Evolutionary conservation across 352 stramenopile genomes (phyloP), one percentile per base, ranked within the genome.

Genomic region (Elongisporangium senticosum): DNA sequence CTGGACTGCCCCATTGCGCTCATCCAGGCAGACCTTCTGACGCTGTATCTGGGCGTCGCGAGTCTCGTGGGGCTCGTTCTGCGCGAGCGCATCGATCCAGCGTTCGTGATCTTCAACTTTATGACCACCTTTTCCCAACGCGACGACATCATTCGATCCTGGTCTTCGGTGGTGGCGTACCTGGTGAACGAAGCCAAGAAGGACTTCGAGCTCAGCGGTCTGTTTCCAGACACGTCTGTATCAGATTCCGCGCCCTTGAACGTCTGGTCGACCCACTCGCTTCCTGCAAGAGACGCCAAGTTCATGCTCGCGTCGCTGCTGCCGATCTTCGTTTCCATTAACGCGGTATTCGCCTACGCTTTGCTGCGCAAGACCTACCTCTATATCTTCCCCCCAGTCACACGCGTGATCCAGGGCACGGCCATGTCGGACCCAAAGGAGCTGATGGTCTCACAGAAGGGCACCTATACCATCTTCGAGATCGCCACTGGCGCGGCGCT

Each of bases 11-110:
- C 10, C 33, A 10, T 43, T 4, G 13, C 8, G 11, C 7, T 43
- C 33, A 7, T 43, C 2, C 53, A 67, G 22, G 64, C 68, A 0
- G 74, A 82, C 50, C 20, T 84, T 10, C 14, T 84, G 1, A 60
- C 65, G 0, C 8, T 81, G 5, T 81, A 75, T 23, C 33, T 81
- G 52, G 68, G 68, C 10, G 10, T 63, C 2, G 61, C 62, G 3
- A 58, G 56, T 1, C 11, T 70, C 0, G 43, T 79, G 4, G 73
- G 70, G 22, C 66, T 67, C 7, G 10, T 74, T 0, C 33, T 55
- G 17, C 56, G 56, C 2, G 62, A 74, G 13, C 67, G 64, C 0
- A 55, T 81, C 11, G 72, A 81, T 23, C 69, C 72, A 37, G 33
- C 33, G 33, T 43, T 43, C 13, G 13, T 43, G 33, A 43, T 43